Evolutionary conservation across 192 early-diverging fungal species (phyloP), one percentile per base, ranked within the genome.

Genomic region (Rhizophlyctis rosea): DNA sequence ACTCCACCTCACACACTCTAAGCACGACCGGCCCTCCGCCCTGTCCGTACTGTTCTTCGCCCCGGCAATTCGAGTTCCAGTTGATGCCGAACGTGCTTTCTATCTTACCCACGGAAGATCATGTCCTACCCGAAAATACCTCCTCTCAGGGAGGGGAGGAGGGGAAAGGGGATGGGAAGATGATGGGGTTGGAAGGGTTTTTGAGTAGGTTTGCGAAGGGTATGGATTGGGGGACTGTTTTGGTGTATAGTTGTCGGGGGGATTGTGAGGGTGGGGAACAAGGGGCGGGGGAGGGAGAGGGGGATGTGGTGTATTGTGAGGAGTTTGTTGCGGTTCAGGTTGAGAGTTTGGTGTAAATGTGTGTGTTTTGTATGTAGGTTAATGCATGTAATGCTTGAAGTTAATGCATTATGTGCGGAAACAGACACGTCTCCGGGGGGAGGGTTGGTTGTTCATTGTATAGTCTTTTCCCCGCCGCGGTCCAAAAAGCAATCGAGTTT

Each of bases 221-320:
- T 1, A 83, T 94, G 81, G 94, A 97, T 59, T 95, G 88, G 78
- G 94, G 94, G 21, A 94, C 94, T 0, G 69, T 94, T 24, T 59
- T 96, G 68, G 76, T 91, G 16, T 96, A 85, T 69, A 81, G 81
- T 11, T 96, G 94, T 67, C 68, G 72, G 32, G 79, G 79, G 29
- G 90, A 96, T 73, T 96, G 94, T 70, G 84, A 66, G 64, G 77
- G 65, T 34, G 39, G 2, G 34, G 31, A 34, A 16, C 21, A 44
- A 54, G 48, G 4, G 13, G 34, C 48, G 25, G 13, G 33, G 2
- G 57, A 67, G 3, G 54, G 54, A 18, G 58, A 49, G 3, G 64
- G 70, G 28, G 36, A 70, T 14, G 69, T 80, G 9, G 66, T 64
- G 34, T 88, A 82, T 71, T 82, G 80, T 64, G 79, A 84, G 54